Conservation (phyloP, 2,329 filamentous ascomycete genomes). For the Intubia oerlemansii region DNA sequence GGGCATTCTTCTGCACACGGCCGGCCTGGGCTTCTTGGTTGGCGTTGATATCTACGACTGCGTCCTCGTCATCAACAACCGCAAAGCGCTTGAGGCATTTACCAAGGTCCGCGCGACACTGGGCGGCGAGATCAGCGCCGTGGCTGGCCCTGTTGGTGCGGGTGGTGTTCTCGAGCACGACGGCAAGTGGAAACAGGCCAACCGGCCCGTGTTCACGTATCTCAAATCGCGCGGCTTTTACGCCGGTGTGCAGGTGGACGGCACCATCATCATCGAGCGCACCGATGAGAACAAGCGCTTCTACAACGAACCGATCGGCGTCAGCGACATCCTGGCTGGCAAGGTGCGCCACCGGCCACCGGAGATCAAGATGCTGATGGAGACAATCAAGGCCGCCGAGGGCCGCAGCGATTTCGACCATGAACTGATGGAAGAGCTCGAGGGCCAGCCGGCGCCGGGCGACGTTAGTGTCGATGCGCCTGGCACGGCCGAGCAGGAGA, state of each 20-base stretch:
- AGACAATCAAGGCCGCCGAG: constrained; percentile 9
- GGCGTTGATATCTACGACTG: constrained; percentile 81
- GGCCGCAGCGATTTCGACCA: constrained; percentile 12
- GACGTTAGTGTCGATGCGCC: constrained; percentile 15
- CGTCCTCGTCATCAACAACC: constrained; percentile 66
- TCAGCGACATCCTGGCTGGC: constrained; percentile 7
- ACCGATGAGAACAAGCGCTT: constrained; percentile 53
- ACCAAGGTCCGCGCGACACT: constrained; percentile 54
- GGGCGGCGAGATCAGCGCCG: constrained; percentile 57
- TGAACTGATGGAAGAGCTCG: constrained; percentile 14
- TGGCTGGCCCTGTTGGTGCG: constrained; percentile 45
- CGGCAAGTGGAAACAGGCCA: constrained; percentile 9
- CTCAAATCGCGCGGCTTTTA: constrained; percentile 54
- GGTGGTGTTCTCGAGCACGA: constrained; percentile 49
- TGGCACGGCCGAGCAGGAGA: constrained; percentile 2
- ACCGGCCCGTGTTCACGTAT: constrained; percentile 33
- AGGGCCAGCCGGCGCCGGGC: constrained; percentile 15
- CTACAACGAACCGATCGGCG: constrained; percentile 25
- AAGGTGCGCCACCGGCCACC: constrained; percentile 7
- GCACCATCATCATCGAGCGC: constrained; percentile 51
- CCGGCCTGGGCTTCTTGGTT: constrained; percentile 59
- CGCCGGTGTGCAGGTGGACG: constrained; percentile 50
- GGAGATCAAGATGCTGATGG: constrained; percentile 6
- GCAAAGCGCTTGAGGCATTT: constrained; percentile 56
- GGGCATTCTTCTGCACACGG: constrained; percentile 62